phyloP scores from a whole-genome alignment of 371 early-diverging fungal species.

The Fennellomyces sp. region DNA sequence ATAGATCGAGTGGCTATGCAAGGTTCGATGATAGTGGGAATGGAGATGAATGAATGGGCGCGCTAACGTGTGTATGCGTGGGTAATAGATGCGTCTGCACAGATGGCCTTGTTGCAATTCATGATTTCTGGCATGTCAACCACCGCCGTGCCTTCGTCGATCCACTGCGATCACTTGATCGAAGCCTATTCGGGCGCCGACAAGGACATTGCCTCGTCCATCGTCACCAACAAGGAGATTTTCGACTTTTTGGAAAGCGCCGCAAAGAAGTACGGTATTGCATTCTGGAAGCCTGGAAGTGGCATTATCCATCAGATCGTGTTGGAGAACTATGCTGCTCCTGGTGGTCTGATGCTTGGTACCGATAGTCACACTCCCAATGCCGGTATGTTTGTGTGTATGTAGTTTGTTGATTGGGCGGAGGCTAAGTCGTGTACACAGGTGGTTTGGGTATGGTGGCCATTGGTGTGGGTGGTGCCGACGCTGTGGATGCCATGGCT shows the following conservation, averaged over 20 bases:
- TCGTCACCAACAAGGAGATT: conserved; percentile 80
- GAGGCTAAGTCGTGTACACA: too few relatives aligned
- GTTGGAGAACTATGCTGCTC: conserved; percentile 92
- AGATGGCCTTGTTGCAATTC: conserved; percentile 94
- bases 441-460: conserved; percentile 94
- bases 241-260: conserved; percentile 84
- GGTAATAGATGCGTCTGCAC: conserved; percentile 71
- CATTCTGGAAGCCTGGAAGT: conserved; percentile 91
- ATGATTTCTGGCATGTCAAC: conserved; percentile 87
- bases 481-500: conserved; percentile 96
- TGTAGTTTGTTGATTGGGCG: too few relatives aligned
- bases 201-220: conserved; percentile 69
- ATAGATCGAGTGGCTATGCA: conserved; percentile 83
- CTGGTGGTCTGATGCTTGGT: conserved; percentile 90
- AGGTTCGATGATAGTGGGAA: conserved; percentile 31
- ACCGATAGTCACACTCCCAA: conserved; percentile 85
- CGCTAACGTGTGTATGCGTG: neutral
- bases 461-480: conserved; percentile 95
- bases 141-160: conserved; percentile 86
- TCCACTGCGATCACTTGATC: conserved; percentile 95
- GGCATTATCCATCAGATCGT: conserved; percentile 94
- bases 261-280: conserved; percentile 83
- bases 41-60: neutral
- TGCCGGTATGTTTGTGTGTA: conserved; percentile 42
- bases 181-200: conserved; percentile 79